A percentile compares a stretch with the other conserved stretches of the same genome.
These are phyloP conservation scores for Exobasidium cylindrosporum DNA, from an alignment of 1,284 basidiomycete species.

Conservation along the genomic window DNA sequence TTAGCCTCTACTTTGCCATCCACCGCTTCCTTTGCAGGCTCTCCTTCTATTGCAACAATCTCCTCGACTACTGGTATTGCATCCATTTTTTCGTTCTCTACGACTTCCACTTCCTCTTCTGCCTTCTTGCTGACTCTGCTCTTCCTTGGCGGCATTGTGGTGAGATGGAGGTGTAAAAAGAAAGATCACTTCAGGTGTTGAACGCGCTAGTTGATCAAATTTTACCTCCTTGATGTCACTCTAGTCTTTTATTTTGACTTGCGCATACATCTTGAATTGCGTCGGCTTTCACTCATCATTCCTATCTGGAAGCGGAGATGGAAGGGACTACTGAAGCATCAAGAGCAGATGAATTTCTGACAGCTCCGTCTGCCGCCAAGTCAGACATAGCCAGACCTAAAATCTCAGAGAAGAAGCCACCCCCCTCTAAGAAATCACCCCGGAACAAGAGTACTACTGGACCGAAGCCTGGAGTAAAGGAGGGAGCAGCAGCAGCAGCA, in stretches of 20 bases:
- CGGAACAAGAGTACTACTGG: background rate
- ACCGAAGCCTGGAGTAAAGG: background rate
- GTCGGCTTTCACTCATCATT: too few species aligned
- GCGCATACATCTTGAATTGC: too few species aligned
- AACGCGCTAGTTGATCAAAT: too few species aligned
- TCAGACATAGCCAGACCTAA: too few species aligned
- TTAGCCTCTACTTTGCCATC: background rate
- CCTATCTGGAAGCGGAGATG: background rate
- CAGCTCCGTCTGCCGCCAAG: background rate
- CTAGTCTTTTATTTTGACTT: too few species aligned
- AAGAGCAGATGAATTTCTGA: background rate
- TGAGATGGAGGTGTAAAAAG: background rate
- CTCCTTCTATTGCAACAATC: background rate
- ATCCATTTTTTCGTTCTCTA: conserved; percentile 2
- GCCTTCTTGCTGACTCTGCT: background rate
- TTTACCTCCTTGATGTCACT: background rate
- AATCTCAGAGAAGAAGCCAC: background rate
- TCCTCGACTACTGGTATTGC: background rate
- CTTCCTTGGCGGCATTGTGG: conserved; percentile 3
- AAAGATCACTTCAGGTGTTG: background rate
- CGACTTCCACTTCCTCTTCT: background rate
- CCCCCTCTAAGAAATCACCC: background rate
- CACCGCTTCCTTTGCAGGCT: background rate
- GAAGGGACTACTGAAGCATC: background rate
- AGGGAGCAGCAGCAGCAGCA: background rate